Percentiles rank a stretch among this genome's conserved stretches.
Conservation (phyloP, 2,329 filamentous ascomycete genomes). For the Didymella segeticola region DNA sequence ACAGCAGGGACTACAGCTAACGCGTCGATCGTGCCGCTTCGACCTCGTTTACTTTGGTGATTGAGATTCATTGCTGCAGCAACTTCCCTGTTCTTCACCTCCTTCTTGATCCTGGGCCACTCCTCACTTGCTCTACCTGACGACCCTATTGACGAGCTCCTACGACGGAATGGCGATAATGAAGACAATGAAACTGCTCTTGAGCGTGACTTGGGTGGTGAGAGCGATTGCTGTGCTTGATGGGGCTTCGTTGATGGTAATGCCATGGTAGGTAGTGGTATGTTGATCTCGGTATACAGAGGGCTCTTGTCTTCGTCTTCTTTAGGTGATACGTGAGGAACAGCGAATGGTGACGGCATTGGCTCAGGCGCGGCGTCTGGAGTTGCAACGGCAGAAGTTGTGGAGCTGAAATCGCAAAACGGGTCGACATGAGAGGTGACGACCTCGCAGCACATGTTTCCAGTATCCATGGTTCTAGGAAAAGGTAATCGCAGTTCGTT, state of each 20-base stretch:
- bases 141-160: conserved; percentile 21
- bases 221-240: conserved; percentile 8
- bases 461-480: conserved; percentile 3
- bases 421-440: conserved; percentile 7
- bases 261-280: conserved; percentile 36
- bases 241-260: conserved; percentile 10
- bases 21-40: conserved; percentile 41
- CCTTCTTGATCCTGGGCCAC: conserved; percentile 32
- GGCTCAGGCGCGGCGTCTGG: conserved; percentile 4
- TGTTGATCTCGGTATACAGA: conserved; percentile 45
- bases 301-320: conserved; percentile 32
- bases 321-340: conserved; percentile 1
- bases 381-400: conserved; percentile 6
- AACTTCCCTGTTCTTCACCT: conserved; percentile 30
- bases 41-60: conserved; percentile 26
- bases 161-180: conserved; percentile 31
- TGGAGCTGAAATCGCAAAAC: conserved; percentile 2
- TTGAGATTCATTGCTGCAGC: conserved; percentile 35
- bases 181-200: conserved; percentile 36
- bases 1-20: conserved; percentile 45
- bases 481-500: background rate
- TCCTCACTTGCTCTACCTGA: conserved; percentile 6
- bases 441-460: conserved; percentile 9
- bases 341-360: background rate
- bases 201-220: conserved; percentile 16